phyloP scores from a whole-genome alignment of 306 rosid species.

The Castanea mollissima region DNA sequence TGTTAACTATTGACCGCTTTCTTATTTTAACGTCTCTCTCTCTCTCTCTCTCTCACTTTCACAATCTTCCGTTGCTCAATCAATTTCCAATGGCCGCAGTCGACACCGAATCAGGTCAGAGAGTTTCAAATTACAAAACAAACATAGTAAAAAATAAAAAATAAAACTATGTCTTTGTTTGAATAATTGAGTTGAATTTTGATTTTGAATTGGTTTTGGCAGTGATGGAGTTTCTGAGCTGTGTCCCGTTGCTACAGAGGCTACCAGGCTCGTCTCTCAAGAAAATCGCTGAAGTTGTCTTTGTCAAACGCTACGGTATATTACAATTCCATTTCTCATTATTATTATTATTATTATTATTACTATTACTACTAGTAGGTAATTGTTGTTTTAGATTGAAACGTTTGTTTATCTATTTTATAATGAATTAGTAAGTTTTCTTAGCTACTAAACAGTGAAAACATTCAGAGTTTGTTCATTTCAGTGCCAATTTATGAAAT shows the following conservation, averaged over 20 bases:
- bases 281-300: conserved; percentile 57
- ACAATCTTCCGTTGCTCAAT: background rate
- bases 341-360: background rate
- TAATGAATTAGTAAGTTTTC: background rate
- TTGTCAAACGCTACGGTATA: conserved; percentile 57
- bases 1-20: no score
- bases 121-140: background rate
- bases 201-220: conserved; percentile 12
- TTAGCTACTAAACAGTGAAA: background rate
- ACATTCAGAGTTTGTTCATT: background rate
- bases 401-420: no score
- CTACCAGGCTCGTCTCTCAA: conserved; percentile 71
- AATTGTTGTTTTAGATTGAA: background rate
- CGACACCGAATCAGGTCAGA: conserved; percentile 1
- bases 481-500: background rate
- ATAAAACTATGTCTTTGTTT: no score
- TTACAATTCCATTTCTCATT: background rate
- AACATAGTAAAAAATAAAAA: background rate
- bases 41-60: no score
- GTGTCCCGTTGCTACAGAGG: conserved; percentile 79
- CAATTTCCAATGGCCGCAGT: no score
- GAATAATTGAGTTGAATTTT: background rate
- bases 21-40: no score
- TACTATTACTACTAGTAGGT: background rate
- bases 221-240: conserved; percentile 80